Evolutionary conservation across 164 flowering plant genomes (phyloP), one percentile per base, ranked within the genome.

Genomic region (Berberis thunbergii): DNA sequence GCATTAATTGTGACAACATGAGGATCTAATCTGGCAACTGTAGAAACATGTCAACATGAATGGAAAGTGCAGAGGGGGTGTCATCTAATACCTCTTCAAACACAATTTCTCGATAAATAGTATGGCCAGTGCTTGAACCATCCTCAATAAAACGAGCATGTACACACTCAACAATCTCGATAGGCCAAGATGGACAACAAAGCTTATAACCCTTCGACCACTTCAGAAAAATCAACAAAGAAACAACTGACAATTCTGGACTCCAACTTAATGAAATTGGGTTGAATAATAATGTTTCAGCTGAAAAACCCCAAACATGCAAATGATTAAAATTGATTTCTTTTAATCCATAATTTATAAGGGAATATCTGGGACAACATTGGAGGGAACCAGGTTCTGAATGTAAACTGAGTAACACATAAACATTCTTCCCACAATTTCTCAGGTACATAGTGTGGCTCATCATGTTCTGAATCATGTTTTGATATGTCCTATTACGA

Each of bases 251-350:
- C 41, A 5, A 46, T 63, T 39, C 48, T 41, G 9, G 46, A 5
- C 41, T 63, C 57, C 3, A 49, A 2, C 65, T 63, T 63, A 1
- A 3, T 52, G 3, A 41, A 7, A 6, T 63, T 52, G 45, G 49
- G 12, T 63, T 41, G 48, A 39, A 63, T 1, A 63, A 4, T 63
- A 40, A 52, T 2, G 56, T 58, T n/a, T 63, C 48, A 12, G 58
- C 9, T 2, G 48, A 41, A 42, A 46, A 63, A 4, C 65, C 65
- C 65, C 57, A 63, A 8, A 63, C 58, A 50, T 38, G 56, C 7
- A 52, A 38, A 40, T 53, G 65, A 41, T 49, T 41, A 9, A 61
- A 26, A 49, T 40, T 45, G 64, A 6, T 61, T 48, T 61, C 13
- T 61, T 5, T 41, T 39, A n/a, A 4, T 49, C 41, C 54, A 61